These are phyloP conservation scores for Populus hybrid DNA, from an alignment of 441 rosid species.

Conservation along the genomic window DNA sequence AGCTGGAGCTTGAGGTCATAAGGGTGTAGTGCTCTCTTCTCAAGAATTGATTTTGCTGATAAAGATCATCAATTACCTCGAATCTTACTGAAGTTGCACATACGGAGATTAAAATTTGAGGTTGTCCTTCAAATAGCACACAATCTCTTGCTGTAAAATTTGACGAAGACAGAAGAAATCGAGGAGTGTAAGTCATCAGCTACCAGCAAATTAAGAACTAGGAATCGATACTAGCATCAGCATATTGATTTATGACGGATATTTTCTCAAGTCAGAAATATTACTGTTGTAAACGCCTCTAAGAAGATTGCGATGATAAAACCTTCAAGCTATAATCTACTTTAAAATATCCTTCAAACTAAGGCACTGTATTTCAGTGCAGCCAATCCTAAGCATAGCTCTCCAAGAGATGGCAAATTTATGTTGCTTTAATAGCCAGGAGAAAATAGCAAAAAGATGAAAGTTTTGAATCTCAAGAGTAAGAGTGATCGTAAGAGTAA, in stretches of 20 bases:
- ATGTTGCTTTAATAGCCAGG: no score
- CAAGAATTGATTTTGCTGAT: neutral
- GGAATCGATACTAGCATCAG: neutral
- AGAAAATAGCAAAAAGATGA: neutral
- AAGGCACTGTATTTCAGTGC: no score
- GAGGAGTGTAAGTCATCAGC: neutral
- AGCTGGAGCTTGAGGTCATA: no score
- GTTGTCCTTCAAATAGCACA: constrained; percentile 63
- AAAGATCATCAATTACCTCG: neutral
- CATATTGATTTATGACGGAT: neutral
- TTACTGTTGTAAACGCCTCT: neutral
- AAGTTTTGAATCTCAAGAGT: neutral
- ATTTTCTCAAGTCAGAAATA: neutral
- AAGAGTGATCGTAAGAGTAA: neutral
- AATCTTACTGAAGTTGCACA: neutral
- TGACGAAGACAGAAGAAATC: neutral
- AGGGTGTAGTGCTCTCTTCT: neutral
- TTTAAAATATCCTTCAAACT: neutral
- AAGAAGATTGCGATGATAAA: neutral
- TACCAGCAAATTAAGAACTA: neutral
- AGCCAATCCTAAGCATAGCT: no score
- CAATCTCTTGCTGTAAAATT: constrained; percentile 77
- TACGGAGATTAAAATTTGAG: constrained; percentile 43
- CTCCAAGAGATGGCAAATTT: no score
- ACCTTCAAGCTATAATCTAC: neutral